Percentiles rank a stretch among this genome's conserved stretches.
Evolutionary conservation across 768 basidiomycete genomes (phyloP).

Genomic region (Strobilomyces echinocephalus): DNA sequence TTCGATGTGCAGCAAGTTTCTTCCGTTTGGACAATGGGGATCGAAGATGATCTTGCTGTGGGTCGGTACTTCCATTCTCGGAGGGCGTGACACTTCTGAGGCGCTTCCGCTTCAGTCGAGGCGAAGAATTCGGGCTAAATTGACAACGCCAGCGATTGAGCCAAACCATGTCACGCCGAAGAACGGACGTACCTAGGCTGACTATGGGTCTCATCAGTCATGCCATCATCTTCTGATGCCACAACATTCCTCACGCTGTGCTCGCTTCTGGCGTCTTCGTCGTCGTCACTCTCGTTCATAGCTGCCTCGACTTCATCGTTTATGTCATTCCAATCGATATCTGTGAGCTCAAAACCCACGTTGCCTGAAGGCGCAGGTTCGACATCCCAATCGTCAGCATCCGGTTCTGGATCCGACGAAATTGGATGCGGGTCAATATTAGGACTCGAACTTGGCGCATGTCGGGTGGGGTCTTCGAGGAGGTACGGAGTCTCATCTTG

Average conservation of each 20-base stretch:
- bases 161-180: constrained; percentile 18
- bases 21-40: constrained; percentile 81
- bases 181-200: constrained; percentile 35
- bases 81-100: constrained; percentile 69
- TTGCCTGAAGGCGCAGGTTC: constrained; percentile 33
- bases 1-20: constrained; percentile 62
- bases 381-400: constrained; percentile 65
- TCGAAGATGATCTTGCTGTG: constrained; percentile 42
- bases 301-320: constrained; percentile 86
- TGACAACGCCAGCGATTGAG: constrained; percentile 6
- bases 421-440: constrained; percentile 46
- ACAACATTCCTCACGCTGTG: constrained; percentile 40
- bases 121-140: constrained; percentile 39
- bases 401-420: constrained; percentile 64
- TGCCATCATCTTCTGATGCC: constrained; percentile 45
- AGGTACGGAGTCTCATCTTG: constrained; percentile 78
- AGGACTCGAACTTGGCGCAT: constrained; percentile 39
- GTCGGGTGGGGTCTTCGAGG: constrained; percentile 52
- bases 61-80: constrained; percentile 41
- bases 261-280: constrained; percentile 35
- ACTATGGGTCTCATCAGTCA: constrained; percentile 49
- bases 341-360: constrained; percentile 44
- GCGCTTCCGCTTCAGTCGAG: constrained; percentile 58
- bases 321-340: constrained; percentile 78
- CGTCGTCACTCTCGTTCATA: constrained; percentile 69